A percentile compares a stretch with the other conserved stretches of the same genome.
These are phyloP conservation scores for Penicillium soppii DNA, from an alignment of 495 filamentous ascomycete species.

Conservation along the genomic window DNA sequence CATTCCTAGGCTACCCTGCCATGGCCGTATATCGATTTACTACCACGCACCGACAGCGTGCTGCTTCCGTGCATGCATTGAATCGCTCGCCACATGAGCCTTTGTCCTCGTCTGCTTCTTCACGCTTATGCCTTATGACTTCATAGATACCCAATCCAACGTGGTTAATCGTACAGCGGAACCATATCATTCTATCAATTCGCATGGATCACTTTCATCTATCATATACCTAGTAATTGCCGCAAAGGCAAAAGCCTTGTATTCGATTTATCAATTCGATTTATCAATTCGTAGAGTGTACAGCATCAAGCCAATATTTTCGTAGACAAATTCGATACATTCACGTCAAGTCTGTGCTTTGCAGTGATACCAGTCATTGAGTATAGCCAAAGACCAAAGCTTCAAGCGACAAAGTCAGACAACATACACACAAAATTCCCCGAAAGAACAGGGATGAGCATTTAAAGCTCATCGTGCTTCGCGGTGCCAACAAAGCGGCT, in stretches of 20 bases:
- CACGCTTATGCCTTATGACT: conserved; percentile 10
- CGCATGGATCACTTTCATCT: conserved; percentile 3
- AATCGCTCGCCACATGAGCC: not conserved
- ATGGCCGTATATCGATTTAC: not conserved
- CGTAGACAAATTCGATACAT: conserved; percentile 1
- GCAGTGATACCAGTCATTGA: not conserved
- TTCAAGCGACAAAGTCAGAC: not conserved
- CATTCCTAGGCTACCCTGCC: not conserved
- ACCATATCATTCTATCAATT: not conserved
- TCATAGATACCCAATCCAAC: conserved; percentile 23
- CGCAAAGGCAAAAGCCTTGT: not conserved
- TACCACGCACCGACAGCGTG: not conserved
- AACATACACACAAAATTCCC: conserved; percentile 3
- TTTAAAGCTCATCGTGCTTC: conserved; percentile 66
- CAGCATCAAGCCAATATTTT: conserved; percentile 9
- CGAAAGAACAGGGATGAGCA: conserved; percentile 3
- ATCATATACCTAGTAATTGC: not conserved
- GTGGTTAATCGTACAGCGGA: conserved; percentile 1
- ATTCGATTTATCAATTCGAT: not conserved
- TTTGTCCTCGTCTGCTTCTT: not conserved
- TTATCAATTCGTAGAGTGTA: conserved; percentile 20
- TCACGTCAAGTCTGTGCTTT: not conserved
- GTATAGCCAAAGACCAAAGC: not conserved
- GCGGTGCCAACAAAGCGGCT: conserved; percentile 63
- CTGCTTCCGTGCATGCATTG: not conserved